Percentiles rank a stretch among this genome's conserved stretches.
Conservation (phyloP, 140 eudicot genomes). For the Anethum foeniculum region DNA sequence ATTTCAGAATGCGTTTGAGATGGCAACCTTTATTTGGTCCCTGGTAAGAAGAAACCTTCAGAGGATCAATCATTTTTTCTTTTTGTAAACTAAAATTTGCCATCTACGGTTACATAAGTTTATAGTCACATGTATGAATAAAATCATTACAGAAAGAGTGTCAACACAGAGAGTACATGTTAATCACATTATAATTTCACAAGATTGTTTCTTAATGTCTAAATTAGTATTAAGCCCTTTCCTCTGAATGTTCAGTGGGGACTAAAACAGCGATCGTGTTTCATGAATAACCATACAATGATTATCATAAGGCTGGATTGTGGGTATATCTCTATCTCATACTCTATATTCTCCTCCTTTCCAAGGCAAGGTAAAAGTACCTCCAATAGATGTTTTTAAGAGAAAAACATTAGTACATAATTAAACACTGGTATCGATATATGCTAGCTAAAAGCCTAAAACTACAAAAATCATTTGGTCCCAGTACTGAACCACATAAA, state of each 20-base stretch:
- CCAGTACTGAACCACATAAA: no score
- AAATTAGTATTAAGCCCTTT: background rate
- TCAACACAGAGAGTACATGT: background rate
- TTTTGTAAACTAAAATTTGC: background rate
- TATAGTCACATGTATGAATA: background rate
- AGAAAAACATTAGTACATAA: no score
- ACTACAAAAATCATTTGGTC: no score
- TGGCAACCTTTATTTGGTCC: conserved; percentile 99
- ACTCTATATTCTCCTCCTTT: background rate
- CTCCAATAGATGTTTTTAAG: no score
- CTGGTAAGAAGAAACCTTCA: conserved; percentile 47
- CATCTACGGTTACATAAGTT: background rate
- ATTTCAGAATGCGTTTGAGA: conserved; percentile 96
- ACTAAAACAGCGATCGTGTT: conserved; percentile 70
- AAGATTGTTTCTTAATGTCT: background rate
- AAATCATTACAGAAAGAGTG: background rate
- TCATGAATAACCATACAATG: conserved; percentile 89
- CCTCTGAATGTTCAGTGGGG: conserved; percentile 63
- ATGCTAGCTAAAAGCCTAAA: no score
- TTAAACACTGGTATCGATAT: no score
- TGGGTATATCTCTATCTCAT: conserved; percentile 46
- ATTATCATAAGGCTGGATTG: conserved; percentile 61
- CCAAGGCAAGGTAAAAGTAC: no score
- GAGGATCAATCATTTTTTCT: background rate
- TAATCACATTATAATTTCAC: background rate